Evolutionary conservation across 2,329 filamentous ascomycete species (phyloP).

Genomic region (Fusarium sp.): DNA sequence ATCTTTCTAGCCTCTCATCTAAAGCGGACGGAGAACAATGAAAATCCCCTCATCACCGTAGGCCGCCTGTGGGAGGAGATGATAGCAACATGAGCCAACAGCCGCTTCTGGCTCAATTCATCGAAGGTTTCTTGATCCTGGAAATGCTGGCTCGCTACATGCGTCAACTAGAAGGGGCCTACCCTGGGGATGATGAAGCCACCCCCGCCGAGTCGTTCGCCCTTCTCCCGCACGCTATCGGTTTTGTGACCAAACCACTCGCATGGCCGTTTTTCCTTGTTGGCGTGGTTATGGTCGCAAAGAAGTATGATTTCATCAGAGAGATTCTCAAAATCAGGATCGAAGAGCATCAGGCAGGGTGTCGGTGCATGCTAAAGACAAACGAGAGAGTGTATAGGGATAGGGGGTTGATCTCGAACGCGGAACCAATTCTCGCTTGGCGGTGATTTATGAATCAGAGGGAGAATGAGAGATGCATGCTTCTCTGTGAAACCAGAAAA

Average conservation of each 20-base stretch:
- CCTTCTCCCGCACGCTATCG: no score
- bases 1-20: fast-evolving
- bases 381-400: neutral
- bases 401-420: neutral
- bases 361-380: neutral
- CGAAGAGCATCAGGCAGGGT: neutral
- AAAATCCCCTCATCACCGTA: no score
- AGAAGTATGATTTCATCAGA: neutral
- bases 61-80: no score
- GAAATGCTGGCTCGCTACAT: neutral
- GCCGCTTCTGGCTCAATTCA: neutral
- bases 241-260: no score
- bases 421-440: neutral
- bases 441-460: neutral
- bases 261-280: no score
- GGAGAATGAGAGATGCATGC: neutral
- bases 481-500: no score
- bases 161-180: neutral
- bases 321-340: neutral
- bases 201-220: no score
- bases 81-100: neutral
- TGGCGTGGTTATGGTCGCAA: no score
- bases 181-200: no score
- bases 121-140: neutral
- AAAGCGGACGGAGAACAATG: no score